Base-by-base conservation (phyloP, 257 asterid genomes). In the Henckelia pumila region DNA sequence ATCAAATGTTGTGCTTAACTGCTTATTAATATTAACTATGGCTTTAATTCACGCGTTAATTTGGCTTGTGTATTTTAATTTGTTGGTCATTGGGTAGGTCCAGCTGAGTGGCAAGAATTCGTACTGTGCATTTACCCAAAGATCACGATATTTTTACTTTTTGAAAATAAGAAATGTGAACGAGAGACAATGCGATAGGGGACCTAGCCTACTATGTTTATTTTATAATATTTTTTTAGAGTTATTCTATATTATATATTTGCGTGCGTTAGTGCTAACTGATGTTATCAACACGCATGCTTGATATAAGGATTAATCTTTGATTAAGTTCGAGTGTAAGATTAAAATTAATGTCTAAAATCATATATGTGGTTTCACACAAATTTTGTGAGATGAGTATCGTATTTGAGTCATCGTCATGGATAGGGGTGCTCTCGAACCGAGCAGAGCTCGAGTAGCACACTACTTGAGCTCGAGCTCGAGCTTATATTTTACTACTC, bases 251-350 rank as follows among this genome's bases (percentile, higher is more conserved):
- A 22, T 28, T 20, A 25, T 23, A 7, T 52, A 47, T 59, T 16
- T 35, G 19, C 44, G 9, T 40, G 14, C 29, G 1, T 59, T 17
- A 64, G 80, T 80, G 85, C 71, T n/a, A 23, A n/a, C 56, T 80
- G 85, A 80, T 77, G 85, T 61, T 68, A 77, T 68, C 72, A 68
- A 28, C 55, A 74, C 82, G 76, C 75, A 68, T 64, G 37, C 49
- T 69, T 77, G 72, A 67, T 67, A 70, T 67, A 70, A 76, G 75
- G 30, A 25, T 62, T 65, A 22, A 56, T 16, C 1, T 17, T 4
- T 58, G 8, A 14, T 59, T 4, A 25, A 28, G 17, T 6, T 29
- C 28, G 29, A 16, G 30, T 25, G 30, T 25, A 3, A n/a, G n/a
- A n/a, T n/a, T n/a, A n/a, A n/a, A n/a, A n/a, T n/a, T n/a, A n/a